A percentile compares a stretch with the other conserved stretches of the same genome.
Conservation (phyloP, 495 filamentous ascomycete species). For the Penicillium paradoxum region DNA sequence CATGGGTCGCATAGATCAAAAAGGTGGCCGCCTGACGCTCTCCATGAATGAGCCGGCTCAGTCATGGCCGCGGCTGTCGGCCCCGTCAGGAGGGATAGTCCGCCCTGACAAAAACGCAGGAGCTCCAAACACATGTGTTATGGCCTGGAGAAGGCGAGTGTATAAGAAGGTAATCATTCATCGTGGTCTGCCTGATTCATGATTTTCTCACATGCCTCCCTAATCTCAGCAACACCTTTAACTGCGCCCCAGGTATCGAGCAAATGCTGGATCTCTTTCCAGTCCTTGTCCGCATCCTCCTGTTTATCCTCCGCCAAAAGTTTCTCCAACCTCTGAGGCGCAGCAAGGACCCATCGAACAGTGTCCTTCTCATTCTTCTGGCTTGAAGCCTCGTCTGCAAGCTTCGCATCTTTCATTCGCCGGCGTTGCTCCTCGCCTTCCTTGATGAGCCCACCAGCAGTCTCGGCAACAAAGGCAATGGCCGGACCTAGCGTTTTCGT, state of each 20-base stretch:
- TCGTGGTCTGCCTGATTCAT: conserved; percentile 33
- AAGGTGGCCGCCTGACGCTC: not conserved
- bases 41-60: not conserved
- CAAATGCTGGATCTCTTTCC: conserved; percentile 46
- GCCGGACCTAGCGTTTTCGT: conserved; percentile 66
- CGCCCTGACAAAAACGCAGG: not conserved
- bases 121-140: not conserved
- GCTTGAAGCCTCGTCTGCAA: conserved; percentile 26
- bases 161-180: conserved; percentile 21
- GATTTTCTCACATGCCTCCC: conserved; percentile 53
- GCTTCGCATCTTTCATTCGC: conserved; percentile 33
- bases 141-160: not conserved
- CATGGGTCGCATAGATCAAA: not conserved
- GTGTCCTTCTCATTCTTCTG: conserved; percentile 57
- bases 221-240: conserved; percentile 56
- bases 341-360: conserved; percentile 65
- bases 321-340: conserved; percentile 47
- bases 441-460: conserved; percentile 62
- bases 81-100: too few relatives aligned
- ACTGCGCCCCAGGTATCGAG: conserved; percentile 54
- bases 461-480: conserved; percentile 76
- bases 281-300: conserved; percentile 55
- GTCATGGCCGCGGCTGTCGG: not conserved
- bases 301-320: conserved; percentile 47
- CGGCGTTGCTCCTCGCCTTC: conserved; percentile 38